A percentile compares a stretch with the other conserved stretches of the same genome.
Conservation (phyloP, 2,329 filamentous ascomycete species). For the Ophiostoma perfectum region DNA sequence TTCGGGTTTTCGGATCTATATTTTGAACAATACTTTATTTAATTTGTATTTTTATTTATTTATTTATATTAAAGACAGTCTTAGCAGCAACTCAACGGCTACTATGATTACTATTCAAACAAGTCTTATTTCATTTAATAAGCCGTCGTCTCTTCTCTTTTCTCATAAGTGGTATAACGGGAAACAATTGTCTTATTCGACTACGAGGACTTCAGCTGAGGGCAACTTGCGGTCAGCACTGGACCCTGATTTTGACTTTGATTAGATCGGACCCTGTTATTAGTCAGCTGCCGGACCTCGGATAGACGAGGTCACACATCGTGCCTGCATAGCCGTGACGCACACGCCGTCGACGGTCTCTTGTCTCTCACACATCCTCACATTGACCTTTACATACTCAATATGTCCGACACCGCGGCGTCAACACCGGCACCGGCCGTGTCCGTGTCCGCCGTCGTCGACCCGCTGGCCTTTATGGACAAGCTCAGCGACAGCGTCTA, state of each 20-base stretch:
- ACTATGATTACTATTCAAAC: neutral
- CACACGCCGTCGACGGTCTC: neutral
- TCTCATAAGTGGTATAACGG: neutral
- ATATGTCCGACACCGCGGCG: neutral
- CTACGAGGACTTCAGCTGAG: neutral
- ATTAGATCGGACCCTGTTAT: neutral
- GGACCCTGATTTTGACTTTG: neutral
- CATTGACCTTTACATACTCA: neutral
- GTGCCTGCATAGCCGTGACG: neutral
- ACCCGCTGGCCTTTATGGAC: slow-evolving; percentile 36
- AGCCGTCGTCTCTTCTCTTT: neutral
- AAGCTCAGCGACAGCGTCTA: slow-evolving; percentile 37
- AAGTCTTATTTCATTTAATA: neutral
- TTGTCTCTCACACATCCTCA: neutral
- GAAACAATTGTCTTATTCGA: neutral
- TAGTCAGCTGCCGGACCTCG: neutral
- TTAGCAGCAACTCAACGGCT: neutral
- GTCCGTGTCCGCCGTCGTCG: slow-evolving; percentile 5
- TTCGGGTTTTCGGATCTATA: no score
- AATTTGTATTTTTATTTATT: neutral
- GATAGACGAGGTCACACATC: neutral
- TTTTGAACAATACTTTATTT: neutral
- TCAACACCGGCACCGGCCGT: neutral
- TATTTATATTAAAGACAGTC: neutral
- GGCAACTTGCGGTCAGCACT: neutral